These are phyloP conservation scores for Termitomyces sp. DNA, from an alignment of 768 basidiomycete species.

Conservation along the genomic window DNA sequence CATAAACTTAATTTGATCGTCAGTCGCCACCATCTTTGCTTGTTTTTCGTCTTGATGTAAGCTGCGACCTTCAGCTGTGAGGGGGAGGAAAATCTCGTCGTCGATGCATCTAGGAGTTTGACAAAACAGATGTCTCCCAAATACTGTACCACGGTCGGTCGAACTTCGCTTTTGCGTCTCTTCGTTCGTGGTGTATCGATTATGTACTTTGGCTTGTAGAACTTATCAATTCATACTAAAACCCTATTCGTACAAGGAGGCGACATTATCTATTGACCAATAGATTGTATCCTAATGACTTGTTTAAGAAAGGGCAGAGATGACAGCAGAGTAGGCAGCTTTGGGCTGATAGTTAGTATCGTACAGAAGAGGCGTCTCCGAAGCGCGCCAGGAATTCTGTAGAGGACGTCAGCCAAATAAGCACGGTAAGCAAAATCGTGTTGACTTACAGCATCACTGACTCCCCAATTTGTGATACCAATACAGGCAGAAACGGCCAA, in stretches of 20 bases:
- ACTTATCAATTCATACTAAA: neutral
- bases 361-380: slow-evolving; percentile 19
- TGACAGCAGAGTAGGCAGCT: slow-evolving; percentile 22
- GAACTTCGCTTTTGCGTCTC: neutral
- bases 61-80: no score
- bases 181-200: neutral
- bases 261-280: neutral
- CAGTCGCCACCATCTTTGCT: no score
- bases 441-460: slow-evolving; percentile 34
- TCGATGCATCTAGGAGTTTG: no score
- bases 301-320: slow-evolving; percentile 14
- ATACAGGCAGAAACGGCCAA: slow-evolving; percentile 35
- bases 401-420: neutral
- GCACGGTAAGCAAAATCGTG: neutral
- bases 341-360: slow-evolving; percentile 22
- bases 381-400: slow-evolving; percentile 24
- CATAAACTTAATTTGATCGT: no score
- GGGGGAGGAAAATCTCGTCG: no score
- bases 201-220: neutral
- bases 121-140: neutral
- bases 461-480: slow-evolving; percentile 45
- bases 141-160: neutral
- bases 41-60: no score
- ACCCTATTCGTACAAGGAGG: neutral
- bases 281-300: neutral